Conservation (phyloP, 306 rosid species). For the Mimosa pudica region DNA sequence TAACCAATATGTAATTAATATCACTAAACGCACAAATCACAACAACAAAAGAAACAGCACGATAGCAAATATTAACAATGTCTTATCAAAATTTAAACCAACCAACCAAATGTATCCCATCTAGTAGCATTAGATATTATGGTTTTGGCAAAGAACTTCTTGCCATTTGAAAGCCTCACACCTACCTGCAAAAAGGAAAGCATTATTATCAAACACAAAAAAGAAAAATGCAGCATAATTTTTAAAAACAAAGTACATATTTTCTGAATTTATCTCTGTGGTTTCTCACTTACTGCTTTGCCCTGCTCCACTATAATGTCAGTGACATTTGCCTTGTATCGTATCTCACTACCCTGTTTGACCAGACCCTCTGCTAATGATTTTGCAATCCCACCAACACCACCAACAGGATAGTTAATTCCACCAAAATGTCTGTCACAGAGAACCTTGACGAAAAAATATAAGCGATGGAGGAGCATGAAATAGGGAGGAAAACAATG, state of each 20-base stretch:
- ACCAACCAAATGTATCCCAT: slow-evolving; percentile 99
- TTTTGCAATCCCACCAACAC: slow-evolving; percentile 93
- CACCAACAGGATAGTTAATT: slow-evolving; percentile 91
- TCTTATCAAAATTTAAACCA: neutral
- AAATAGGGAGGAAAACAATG: slow-evolving; percentile 10
- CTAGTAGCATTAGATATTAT: slow-evolving; percentile 95
- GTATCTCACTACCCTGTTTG: slow-evolving; percentile 78
- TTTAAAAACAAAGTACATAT: slow-evolving; percentile 32
- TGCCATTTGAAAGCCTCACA: slow-evolving; percentile 80
- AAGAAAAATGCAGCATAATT: slow-evolving; percentile 30
- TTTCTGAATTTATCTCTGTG: slow-evolving; percentile 25
- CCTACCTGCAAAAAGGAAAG: slow-evolving; percentile 64
- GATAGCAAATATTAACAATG: slow-evolving; percentile 25
- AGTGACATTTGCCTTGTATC: slow-evolving; percentile 90
- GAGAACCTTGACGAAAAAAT: slow-evolving; percentile 59
- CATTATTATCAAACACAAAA: slow-evolving; percentile 15
- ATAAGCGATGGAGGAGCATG: slow-evolving; percentile 4
- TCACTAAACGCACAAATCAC: slow-evolving; percentile 6
- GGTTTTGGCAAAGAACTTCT: slow-evolving; percentile 84
- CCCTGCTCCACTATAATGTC: slow-evolving; percentile 64
- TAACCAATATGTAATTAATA: slow-evolving; percentile 26
- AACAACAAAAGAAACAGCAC: slow-evolving; percentile 28
- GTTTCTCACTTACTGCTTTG: slow-evolving; percentile 74
- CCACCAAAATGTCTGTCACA: slow-evolving; percentile 98
- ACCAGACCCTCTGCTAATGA: slow-evolving; percentile 84